Base-by-base conservation (phyloP, 148 eudicot species). In the Chenopodium suecicum region DNA sequence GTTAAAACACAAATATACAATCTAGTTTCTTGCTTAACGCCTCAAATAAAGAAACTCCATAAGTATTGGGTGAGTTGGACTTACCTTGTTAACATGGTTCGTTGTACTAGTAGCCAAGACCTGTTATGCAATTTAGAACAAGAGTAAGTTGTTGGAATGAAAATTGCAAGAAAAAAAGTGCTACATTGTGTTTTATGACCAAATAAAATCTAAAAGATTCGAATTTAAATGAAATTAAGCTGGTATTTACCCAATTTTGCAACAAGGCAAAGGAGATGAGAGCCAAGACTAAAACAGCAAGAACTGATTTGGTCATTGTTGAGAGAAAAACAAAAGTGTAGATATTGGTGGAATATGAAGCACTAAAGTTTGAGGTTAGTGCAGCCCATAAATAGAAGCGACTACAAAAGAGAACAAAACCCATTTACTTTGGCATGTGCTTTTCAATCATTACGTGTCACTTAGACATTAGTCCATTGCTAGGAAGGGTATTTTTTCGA, bases 261-360 rank as follows among this genome's bases (percentile, higher is more conserved):
- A 77, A 19, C 31, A 77, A 37, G 54, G 79, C 70, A 63, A 63
- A 77, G 34, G 11, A 66, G 44, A 77, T 20, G 41, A 76, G 68
- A 76, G 20, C 52, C 7, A 58, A 20, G 4, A 76, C 9, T 1
- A 77, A 8, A n/a, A 63, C 3, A 20, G n/a, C 8, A 41, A 63
- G 17, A 63, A 44, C 4, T 4, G 32, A 77, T 47, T 63, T 77
- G 6, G 32, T 32, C 79, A 77, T 77, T 58, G 4, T 32, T 32
- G 66, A 22, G 47, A 10, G 65, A 10, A 52, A 50, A 54, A 60
- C 20, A 31, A 56, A 29, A 7, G 23, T 9, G 17, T 11, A 19
- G 10, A 23, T 75, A 48, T 54, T 54, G 60, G 75, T 56, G 37
- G 12, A 14, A 34, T 65, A 11, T 41, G 8, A 41, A 41, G 44